Conservation (phyloP, 805 yeast species). For the Candida easanensis region DNA sequence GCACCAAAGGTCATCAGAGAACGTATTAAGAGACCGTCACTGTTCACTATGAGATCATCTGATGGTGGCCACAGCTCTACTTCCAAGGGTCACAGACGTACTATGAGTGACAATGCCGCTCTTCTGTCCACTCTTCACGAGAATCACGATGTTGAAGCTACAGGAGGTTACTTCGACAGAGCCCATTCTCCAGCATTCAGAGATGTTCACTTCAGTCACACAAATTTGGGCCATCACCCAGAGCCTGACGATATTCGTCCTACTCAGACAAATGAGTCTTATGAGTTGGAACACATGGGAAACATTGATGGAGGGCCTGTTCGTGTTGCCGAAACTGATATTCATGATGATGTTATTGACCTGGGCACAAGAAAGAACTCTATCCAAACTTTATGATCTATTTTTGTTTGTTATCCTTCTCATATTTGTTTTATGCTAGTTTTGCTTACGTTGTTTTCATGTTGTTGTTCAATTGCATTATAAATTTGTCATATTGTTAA, state of each 20-base stretch:
- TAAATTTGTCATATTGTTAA: too few species aligned
- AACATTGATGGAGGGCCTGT: conserved; percentile 9
- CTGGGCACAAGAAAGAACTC: conserved; percentile 13
- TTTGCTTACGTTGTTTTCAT: background rate
- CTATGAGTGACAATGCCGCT: background rate
- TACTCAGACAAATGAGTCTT: background rate
- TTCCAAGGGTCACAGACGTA: conserved; percentile 6
- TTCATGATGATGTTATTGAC: background rate
- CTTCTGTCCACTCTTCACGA: background rate
- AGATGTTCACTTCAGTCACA: conserved; percentile 17
- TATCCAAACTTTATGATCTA: conserved; percentile 5
- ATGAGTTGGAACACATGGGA: conserved; percentile 4
- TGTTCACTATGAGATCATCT: conserved; percentile 13
- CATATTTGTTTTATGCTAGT: background rate
- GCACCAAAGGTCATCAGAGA: conserved; percentile 27
- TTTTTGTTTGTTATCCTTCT: background rate
- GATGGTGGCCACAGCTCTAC: background rate
- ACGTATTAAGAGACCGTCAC: conserved; percentile 24
- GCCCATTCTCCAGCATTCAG: conserved; percentile 4
- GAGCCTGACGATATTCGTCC: conserved; percentile 1
- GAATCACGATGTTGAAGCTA: background rate
- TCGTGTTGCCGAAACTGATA: conserved; percentile 13
- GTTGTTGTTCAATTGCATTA: too few species aligned
- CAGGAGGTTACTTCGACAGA: conserved; percentile 4
- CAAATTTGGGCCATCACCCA: background rate